These are phyloP conservation scores for Avena atlantica DNA, from an alignment of 176 grass and related monocot genomes.

Conservation along the genomic window DNA sequence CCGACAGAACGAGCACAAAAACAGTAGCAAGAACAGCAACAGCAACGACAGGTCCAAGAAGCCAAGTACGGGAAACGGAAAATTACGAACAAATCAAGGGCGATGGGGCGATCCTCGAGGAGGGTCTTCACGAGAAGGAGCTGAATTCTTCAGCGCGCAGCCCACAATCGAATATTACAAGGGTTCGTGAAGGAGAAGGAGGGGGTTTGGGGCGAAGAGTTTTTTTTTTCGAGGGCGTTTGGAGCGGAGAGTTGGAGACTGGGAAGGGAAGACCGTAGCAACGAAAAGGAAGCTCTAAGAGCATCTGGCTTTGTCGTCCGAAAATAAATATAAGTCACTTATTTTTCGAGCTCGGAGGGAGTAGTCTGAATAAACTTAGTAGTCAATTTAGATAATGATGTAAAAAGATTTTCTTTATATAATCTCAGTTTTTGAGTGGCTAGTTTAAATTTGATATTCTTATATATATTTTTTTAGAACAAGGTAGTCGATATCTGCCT, in stretches of 20 bases:
- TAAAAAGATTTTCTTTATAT: no score
- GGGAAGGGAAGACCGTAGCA: background rate
- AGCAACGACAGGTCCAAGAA: background rate
- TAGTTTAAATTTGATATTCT: no score
- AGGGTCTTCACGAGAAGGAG: background rate
- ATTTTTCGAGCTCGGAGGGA: no score
- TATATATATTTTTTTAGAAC: no score
- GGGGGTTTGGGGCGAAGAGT: background rate
- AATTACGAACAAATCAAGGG: conserved; percentile 24
- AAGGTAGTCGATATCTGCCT: no score
- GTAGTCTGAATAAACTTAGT: no score
- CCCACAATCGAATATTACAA: conserved; percentile 34
- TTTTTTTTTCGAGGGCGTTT: background rate
- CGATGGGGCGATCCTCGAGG: background rate
- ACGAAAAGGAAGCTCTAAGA: background rate
- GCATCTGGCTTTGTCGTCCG: no score
- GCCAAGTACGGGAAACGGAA: background rate
- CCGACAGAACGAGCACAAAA: background rate
- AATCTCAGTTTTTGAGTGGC: no score
- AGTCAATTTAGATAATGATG: no score
- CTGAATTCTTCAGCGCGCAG: background rate
- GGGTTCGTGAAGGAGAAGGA: conserved; percentile 35
- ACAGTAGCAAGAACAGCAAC: background rate
- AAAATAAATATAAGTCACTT: no score
- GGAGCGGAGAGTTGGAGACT: conserved; percentile 15